Evolutionary conservation across 139 green algal species (phyloP), one percentile per base, ranked within the genome.

Genomic region (Trebouxia sp.): DNA sequence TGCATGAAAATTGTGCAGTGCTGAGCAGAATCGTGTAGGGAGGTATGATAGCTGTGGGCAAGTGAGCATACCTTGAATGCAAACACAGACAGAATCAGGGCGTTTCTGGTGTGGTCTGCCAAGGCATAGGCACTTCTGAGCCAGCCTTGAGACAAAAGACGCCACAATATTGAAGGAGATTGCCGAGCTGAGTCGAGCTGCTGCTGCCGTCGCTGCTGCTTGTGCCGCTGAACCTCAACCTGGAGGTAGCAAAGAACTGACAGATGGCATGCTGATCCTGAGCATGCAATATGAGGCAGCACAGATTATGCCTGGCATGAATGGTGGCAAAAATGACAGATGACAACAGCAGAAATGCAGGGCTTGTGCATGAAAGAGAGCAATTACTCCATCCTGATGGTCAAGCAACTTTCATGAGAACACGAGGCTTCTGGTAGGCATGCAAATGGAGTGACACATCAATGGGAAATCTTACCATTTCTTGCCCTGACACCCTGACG

Each of bases 81-180:
- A 85, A 97, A 97, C 22, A 97, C 92, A 1, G 88, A 85, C n/a
- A 95, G 82, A 32, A 97, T 94, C 58, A 97, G 87, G 0, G 88
- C 85, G 37, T 75, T 91, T 42, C 89, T 87, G 5, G 85, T 75
- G 83, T 96, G 87, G 72, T 96, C 92, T 7, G 89, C 81, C 24
- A 88, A 76, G 0, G 82, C 35, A 41, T 84, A 82, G 7, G 50
- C 45, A 0, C 80, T 85, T 5, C 65, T 75, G 79, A 93, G 67
- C 84, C 79, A 84, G 65, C 76, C 80, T 15, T 62, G 42, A 4
- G 80, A 83, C 81, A 81, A 38, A 69, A 82, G n/a, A 6, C 70
- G 72, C 74, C 37, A 41, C 9, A 80, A 20, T 8, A 35, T 22
- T 17, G 75, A 62, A 6, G 48, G 24, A 26, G 75, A 80, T 22